These are phyloP conservation scores for Phanerochaete sordida DNA, from an alignment of 768 basidiomycete genomes.

Conservation along the genomic window DNA sequence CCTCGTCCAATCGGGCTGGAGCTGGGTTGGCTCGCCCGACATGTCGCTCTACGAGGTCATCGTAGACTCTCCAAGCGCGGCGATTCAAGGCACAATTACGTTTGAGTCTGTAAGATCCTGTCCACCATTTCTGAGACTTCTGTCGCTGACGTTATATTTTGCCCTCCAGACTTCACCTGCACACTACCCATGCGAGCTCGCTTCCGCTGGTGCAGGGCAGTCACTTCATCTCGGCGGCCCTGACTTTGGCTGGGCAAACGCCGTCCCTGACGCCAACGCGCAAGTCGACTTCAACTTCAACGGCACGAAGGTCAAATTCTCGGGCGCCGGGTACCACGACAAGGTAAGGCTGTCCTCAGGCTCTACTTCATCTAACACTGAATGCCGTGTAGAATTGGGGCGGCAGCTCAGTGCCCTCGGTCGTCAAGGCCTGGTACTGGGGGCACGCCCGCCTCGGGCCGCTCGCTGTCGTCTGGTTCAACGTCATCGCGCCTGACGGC, in stretches of 20 bases:
- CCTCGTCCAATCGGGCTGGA: not conserved
- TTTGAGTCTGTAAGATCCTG: slow-evolving; percentile 9
- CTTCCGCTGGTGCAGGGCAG: not conserved
- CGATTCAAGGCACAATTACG: slow-evolving; percentile 4
- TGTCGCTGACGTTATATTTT: not conserved
- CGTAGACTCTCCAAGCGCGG: slow-evolving; percentile 6
- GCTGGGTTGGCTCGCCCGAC: slow-evolving; percentile 9
- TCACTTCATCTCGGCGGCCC: not conserved
- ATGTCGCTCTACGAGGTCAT: slow-evolving; percentile 3
- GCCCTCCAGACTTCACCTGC: slow-evolving; percentile 3
- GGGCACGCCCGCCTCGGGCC: slow-evolving; percentile 12
- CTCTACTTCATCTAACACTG: not conserved
- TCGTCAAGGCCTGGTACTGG: slow-evolving; percentile 13
- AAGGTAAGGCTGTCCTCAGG: not conserved
- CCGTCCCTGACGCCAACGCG: slow-evolving; percentile 11
- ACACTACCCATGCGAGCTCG: slow-evolving; percentile 10
- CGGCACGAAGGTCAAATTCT: slow-evolving; percentile 9
- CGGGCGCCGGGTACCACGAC: slow-evolving; percentile 13
- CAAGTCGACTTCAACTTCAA: slow-evolving; percentile 4
- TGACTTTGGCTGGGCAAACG: slow-evolving; percentile 10
- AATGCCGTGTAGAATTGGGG: slow-evolving; percentile 10
- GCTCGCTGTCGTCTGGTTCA: slow-evolving; percentile 12
- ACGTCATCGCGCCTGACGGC: slow-evolving; percentile 7
- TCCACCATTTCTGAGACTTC: too few relatives aligned
- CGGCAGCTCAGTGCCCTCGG: not conserved